Evolutionary conservation across 1,284 basidiomycete species (phyloP).

Genomic region (Austroboletus niveus): DNA sequence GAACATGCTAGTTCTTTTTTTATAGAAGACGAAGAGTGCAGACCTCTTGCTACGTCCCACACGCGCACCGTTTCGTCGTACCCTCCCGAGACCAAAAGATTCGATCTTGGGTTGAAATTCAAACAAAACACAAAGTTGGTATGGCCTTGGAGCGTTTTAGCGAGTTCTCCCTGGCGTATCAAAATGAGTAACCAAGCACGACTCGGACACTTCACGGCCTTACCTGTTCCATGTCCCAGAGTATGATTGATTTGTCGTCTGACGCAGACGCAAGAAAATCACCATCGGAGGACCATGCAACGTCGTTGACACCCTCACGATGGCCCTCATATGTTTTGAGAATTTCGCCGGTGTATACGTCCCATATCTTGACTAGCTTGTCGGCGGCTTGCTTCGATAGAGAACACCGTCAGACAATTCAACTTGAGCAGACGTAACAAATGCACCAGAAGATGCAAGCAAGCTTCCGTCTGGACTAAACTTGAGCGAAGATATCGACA

Average conservation of each 20-base stretch:
- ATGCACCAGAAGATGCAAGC: slow-evolving; percentile 74
- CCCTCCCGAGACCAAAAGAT: slow-evolving; percentile 87
- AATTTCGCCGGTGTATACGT: slow-evolving; percentile 67
- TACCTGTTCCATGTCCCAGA: slow-evolving; percentile 77
- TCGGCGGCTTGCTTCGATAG: slow-evolving; percentile 65
- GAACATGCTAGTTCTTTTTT: not conserved
- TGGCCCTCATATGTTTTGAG: slow-evolving; percentile 70
- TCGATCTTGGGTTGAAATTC: slow-evolving; percentile 86
- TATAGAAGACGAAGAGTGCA: not conserved
- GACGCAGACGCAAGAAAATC: slow-evolving; percentile 85
- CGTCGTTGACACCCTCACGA: slow-evolving; percentile 81
- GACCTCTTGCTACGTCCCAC: slow-evolving; percentile 92
- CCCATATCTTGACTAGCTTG: slow-evolving; percentile 79
- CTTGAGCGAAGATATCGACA: slow-evolving; percentile 73
- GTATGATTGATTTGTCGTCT: slow-evolving; percentile 82
- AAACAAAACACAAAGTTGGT: slow-evolving; percentile 94
- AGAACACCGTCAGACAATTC: slow-evolving; percentile 19
- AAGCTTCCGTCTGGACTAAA: slow-evolving; percentile 75
- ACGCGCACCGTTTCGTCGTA: slow-evolving; percentile 94
- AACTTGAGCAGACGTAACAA: slow-evolving; percentile 1
- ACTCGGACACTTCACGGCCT: slow-evolving; percentile 17
- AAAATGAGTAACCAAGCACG: slow-evolving; percentile 5
- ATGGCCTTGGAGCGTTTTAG: slow-evolving; percentile 75
- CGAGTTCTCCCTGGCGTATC: slow-evolving; percentile 47
- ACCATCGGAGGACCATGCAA: slow-evolving; percentile 83